phyloP scores from a whole-genome alignment of 2,329 filamentous ascomycete genomes.

The Diaporthe sp. region DNA sequence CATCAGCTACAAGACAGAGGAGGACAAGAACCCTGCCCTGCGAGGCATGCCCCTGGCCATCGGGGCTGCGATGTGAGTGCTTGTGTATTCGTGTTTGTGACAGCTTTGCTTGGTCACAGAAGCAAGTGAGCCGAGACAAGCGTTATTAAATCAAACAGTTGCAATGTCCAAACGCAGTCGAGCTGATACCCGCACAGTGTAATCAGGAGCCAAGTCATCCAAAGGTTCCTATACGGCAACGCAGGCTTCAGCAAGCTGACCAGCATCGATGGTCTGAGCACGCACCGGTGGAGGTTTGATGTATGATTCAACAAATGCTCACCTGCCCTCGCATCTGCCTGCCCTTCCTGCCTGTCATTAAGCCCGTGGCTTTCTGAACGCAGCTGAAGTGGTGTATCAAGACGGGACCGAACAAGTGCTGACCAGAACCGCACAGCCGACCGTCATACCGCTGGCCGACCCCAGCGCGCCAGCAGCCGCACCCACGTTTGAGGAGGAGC shows the following conservation, averaged over 20 bases:
- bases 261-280: slow-evolving; percentile 56
- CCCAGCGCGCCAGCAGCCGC: slow-evolving; percentile 41
- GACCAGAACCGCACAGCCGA: slow-evolving; percentile 53
- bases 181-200: slow-evolving; percentile 55
- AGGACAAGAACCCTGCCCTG: slow-evolving; percentile 75
- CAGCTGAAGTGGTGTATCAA: too few relatives aligned
- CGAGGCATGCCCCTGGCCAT: slow-evolving; percentile 72
- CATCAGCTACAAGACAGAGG: slow-evolving; percentile 43
- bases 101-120: not conserved
- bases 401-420: not conserved
- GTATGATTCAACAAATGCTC: slow-evolving; percentile 48
- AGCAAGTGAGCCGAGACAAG: not conserved
- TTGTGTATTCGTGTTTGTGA: not conserved
- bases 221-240: slow-evolving; percentile 76
- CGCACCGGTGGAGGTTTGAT: slow-evolving; percentile 58
- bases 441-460: slow-evolving; percentile 62
- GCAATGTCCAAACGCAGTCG: not conserved
- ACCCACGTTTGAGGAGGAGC: slow-evolving; percentile 53
- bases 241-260: slow-evolving; percentile 64
- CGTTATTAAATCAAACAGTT: not conserved
- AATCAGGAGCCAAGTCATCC: slow-evolving; percentile 68
- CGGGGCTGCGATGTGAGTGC: slow-evolving; percentile 49
- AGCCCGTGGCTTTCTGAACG: not conserved
- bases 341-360: not conserved
- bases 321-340: not conserved